These are phyloP conservation scores for Lyophyllum decastes DNA, from an alignment of 768 basidiomycete genomes.

Conservation along the genomic window DNA sequence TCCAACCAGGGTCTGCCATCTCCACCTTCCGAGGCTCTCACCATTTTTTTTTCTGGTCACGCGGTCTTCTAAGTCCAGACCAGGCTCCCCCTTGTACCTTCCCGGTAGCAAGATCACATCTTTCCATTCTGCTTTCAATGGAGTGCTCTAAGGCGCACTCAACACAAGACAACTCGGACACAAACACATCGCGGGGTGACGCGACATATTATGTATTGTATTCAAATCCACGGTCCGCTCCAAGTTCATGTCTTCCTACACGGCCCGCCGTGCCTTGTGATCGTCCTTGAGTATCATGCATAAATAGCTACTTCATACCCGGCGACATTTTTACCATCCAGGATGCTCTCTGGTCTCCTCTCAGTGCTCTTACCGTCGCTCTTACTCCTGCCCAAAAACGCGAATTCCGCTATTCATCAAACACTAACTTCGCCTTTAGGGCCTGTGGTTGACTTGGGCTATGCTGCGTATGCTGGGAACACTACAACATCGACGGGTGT, in stretches of 20 bases:
- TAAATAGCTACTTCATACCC: background rate
- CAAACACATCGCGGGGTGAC: background rate
- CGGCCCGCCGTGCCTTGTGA: background rate
- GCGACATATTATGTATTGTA: background rate
- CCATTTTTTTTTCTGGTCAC: background rate
- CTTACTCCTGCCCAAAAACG: background rate
- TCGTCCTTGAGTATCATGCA: background rate
- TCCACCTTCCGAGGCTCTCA: background rate
- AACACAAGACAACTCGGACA: too few species aligned
- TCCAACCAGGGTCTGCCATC: too few species aligned
- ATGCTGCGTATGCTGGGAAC: conserved; percentile 42
- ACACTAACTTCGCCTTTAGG: conserved; percentile 24
- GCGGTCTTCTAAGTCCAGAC: too few species aligned
- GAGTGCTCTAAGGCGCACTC: too few species aligned
- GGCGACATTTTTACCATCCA: background rate
- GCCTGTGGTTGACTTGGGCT: conserved; percentile 42
- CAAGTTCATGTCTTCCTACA: background rate
- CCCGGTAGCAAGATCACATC: too few species aligned
- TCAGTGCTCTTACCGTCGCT: background rate
- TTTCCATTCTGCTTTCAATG: too few species aligned
- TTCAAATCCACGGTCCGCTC: background rate
- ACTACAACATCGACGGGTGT: conserved; percentile 37
- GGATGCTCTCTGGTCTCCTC: background rate
- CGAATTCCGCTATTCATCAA: background rate
- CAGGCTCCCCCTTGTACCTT: too few species aligned